Percentiles rank a stretch among this genome's conserved stretches.
These are phyloP conservation scores for Castanopsis chinensis DNA, from an alignment of 306 rosid genomes.

Conservation along the genomic window DNA sequence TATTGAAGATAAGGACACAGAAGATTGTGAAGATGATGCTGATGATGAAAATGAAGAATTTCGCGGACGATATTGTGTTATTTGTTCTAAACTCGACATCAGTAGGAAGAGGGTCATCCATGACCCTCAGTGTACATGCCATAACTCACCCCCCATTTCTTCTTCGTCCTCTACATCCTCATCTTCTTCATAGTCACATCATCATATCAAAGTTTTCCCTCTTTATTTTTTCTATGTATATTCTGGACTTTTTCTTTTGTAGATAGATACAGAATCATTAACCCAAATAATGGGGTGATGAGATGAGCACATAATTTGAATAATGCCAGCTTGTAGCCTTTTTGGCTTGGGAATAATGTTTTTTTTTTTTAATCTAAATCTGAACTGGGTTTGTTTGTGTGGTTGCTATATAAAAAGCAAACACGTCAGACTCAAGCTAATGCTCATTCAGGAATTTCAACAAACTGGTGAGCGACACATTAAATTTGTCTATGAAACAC, in stretches of 20 bases:
- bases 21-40: too few species aligned
- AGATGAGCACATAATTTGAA: background rate
- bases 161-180: conserved; percentile 18
- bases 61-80: too few species aligned
- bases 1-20: conserved; percentile 12
- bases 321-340: background rate
- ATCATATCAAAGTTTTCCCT: background rate
- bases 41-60: too few species aligned
- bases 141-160: too few species aligned
- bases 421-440: background rate
- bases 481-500: background rate
- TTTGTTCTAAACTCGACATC: too few species aligned
- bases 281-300: conserved; percentile 1
- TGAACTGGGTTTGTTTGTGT: background rate
- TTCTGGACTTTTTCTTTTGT: conserved; percentile 4
- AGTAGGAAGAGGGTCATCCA: too few species aligned
- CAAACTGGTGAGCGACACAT: conserved; percentile 25
- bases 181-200: background rate
- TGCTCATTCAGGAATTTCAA: conserved; percentile 25
- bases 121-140: too few species aligned
- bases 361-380: background rate
- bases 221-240: too few species aligned
- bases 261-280: conserved; percentile 19
- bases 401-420: background rate
- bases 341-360: conserved; percentile 10